phyloP scores from a whole-genome alignment of 306 rosid genomes.

The Canavalia gladiata region DNA sequence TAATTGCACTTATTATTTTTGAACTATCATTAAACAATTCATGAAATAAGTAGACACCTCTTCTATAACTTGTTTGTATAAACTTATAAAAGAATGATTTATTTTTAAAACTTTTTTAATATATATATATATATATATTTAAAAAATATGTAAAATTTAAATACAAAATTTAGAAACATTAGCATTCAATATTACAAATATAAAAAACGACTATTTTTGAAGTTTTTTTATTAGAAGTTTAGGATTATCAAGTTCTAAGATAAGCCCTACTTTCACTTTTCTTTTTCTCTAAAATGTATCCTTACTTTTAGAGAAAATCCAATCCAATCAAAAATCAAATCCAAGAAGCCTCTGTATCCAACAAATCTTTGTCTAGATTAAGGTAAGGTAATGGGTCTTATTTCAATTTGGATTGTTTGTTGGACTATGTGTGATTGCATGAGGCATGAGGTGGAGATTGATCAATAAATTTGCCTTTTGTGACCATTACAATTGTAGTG shows the following conservation, averaged over 20 bases:
- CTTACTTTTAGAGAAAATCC: background rate
- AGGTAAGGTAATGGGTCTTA: background rate
- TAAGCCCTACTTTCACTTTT: background rate
- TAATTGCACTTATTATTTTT: background rate
- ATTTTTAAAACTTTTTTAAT: too few relatives aligned
- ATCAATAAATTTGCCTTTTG: background rate
- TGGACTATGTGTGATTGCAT: constrained; percentile 38
- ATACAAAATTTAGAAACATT: too few relatives aligned
- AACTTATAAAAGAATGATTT: too few relatives aligned
- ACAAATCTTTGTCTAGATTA: background rate
- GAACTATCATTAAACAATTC: background rate
- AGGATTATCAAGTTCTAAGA: background rate
- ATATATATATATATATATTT: too few relatives aligned
- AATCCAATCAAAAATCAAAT: background rate
- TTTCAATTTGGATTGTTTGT: background rate
- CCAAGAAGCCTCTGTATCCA: background rate
- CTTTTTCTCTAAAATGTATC: background rate
- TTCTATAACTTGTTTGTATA: too few relatives aligned
- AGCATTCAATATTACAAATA: too few relatives aligned
- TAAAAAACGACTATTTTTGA: background rate
- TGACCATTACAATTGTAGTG: background rate
- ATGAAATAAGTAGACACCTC: too few relatives aligned
- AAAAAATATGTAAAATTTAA: too few relatives aligned
- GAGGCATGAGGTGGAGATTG: background rate
- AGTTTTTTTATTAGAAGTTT: background rate